A percentile compares a stretch with the other conserved stretches of the same genome.
Conservation (phyloP, 306 rosid species). For the Rubus idaeus region DNA sequence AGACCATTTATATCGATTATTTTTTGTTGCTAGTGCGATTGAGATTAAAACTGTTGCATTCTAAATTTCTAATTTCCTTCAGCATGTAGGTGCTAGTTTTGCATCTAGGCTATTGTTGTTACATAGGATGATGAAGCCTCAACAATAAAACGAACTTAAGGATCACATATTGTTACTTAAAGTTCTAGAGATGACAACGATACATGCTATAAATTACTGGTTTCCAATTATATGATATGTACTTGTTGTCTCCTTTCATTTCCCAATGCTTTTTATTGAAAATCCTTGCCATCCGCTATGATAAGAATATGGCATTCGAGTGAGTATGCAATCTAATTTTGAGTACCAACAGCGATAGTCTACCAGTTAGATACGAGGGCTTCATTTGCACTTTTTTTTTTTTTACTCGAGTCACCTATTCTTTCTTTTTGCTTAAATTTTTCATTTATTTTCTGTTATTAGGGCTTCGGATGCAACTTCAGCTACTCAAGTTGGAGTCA, state of each 20-base stretch:
- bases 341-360: neutral
- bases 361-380: neutral
- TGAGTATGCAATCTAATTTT: neutral
- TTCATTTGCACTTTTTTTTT: neutral
- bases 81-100: neutral
- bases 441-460: conserved; percentile 14
- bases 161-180: neutral
- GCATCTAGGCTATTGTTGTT: neutral
- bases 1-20: conserved; percentile 20
- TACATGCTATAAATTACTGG: neutral
- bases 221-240: neutral
- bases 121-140: neutral
- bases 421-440: conserved; percentile 17
- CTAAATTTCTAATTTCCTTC: neutral
- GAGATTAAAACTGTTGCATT: neutral
- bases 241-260: too few relatives aligned
- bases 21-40: neutral
- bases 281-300: neutral
- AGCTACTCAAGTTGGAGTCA: conserved; percentile 79
- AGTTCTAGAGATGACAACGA: neutral
- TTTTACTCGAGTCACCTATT: neutral
- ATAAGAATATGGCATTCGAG: neutral
- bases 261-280: neutral
- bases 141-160: neutral
- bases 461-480: conserved; percentile 97